These are phyloP conservation scores for Phytopythium cucurbitacearum DNA, from an alignment of 352 stramenopile species.

Conservation along the genomic window DNA sequence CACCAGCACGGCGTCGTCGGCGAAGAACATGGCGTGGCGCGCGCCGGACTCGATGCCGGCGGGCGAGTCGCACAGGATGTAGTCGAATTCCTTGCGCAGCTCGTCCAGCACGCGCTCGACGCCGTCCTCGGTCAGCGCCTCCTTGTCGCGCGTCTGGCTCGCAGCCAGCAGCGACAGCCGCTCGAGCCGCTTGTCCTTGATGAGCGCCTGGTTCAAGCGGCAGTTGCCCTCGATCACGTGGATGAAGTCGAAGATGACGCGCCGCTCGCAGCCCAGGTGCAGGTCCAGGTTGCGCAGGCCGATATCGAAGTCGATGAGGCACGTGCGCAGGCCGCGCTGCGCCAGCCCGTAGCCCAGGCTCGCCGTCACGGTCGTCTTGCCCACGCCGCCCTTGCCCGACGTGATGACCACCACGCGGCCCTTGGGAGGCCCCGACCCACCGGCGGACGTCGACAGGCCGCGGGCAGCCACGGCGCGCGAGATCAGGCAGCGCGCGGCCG, in stretches of 20 bases:
- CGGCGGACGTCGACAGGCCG: neutral
- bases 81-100: slow-evolving; percentile 83
- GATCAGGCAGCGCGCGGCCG: neutral
- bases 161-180: slow-evolving; percentile 84
- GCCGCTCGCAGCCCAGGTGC: slow-evolving; percentile 89
- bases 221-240: slow-evolving; percentile 92
- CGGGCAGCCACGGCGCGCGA: neutral
- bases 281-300: slow-evolving; percentile 91
- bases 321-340: slow-evolving; percentile 80
- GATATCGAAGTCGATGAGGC: slow-evolving; percentile 94
- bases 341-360: slow-evolving; percentile 84
- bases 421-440: neutral
- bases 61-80: slow-evolving; percentile 88
- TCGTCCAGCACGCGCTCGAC: slow-evolving; percentile 84
- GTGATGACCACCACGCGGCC: slow-evolving; percentile 89
- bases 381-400: slow-evolving; percentile 91
- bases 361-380: slow-evolving; percentile 90
- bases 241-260: slow-evolving; percentile 95
- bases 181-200: slow-evolving; percentile 88
- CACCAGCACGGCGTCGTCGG: slow-evolving; percentile 91
- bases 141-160: slow-evolving; percentile 90
- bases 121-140: slow-evolving; percentile 85
- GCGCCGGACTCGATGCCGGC: slow-evolving; percentile 89
- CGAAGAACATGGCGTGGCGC: slow-evolving; percentile 92
- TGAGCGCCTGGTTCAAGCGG: slow-evolving; percentile 84